A percentile compares a stretch with the other conserved stretches of the same genome.
Conservation (phyloP, 2,329 filamentous ascomycete species). For the Arachnomyces sp. region DNA sequence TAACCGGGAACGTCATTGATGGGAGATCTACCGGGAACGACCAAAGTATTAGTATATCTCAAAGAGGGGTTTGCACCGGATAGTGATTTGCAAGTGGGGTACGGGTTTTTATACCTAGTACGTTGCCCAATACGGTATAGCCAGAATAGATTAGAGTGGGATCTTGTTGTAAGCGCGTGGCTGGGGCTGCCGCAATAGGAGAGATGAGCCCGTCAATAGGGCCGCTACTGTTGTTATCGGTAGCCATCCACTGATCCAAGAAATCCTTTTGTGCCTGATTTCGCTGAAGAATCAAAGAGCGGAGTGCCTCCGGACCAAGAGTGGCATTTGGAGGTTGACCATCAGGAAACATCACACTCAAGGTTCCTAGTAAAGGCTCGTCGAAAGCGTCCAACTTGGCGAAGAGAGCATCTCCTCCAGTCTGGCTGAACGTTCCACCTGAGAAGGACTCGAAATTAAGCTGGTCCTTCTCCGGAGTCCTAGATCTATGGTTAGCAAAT, state of each 20-base stretch:
- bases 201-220: slow-evolving; percentile 13
- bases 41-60: too few relatives aligned
- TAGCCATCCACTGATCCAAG: slow-evolving; percentile 16
- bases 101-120: slow-evolving; percentile 16
- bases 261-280: slow-evolving; percentile 19
- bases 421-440: too few relatives aligned
- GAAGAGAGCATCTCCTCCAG: too few relatives aligned
- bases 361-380: slow-evolving; percentile 18
- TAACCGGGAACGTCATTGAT: too few relatives aligned
- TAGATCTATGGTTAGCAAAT: too few relatives aligned
- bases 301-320: slow-evolving; percentile 20
- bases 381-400: slow-evolving; percentile 15
- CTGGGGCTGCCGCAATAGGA: slow-evolving; percentile 11
- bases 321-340: slow-evolving; percentile 1
- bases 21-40: too few relatives aligned
- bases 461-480: too few relatives aligned
- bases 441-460: too few relatives aligned
- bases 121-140: slow-evolving; percentile 20
- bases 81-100: neutral
- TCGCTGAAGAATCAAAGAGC: slow-evolving; percentile 20
- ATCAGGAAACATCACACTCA: slow-evolving; percentile 7
- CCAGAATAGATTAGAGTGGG: slow-evolving; percentile 19
- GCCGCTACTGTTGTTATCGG: slow-evolving; percentile 8
- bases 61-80: too few relatives aligned
- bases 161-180: slow-evolving; percentile 17